phyloP scores from a whole-genome alignment of 331 rosid genomes.

The Cydonia oblonga region DNA sequence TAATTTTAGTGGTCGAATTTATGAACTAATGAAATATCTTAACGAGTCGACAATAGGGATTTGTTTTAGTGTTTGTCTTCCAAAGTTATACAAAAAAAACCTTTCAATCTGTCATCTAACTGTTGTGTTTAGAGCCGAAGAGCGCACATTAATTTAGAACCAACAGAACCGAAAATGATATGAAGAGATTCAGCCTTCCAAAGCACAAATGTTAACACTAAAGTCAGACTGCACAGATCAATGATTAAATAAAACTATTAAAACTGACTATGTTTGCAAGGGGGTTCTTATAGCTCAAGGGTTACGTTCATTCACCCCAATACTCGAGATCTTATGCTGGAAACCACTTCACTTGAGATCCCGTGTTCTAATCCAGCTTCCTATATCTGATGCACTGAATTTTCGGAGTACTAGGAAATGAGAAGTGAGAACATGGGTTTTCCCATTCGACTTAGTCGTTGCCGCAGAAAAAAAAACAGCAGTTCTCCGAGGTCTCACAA shows the following conservation, averaged over 20 bases:
- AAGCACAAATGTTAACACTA: background rate
- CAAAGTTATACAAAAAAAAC: background rate
- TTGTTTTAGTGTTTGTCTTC: background rate
- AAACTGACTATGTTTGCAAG: background rate
- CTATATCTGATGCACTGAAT: background rate
- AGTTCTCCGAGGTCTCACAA: background rate
- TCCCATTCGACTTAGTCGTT: background rate
- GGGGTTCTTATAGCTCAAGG: background rate
- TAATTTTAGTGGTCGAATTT: background rate
- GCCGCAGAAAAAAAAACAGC: background rate
- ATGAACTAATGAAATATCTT: background rate
- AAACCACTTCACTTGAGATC: background rate
- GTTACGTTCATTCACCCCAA: background rate
- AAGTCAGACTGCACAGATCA: background rate
- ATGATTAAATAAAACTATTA: background rate
- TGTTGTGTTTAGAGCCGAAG: background rate
- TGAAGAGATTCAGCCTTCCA: background rate
- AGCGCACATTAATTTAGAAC: background rate
- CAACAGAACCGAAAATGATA: background rate
- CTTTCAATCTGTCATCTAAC: background rate
- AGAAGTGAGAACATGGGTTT: background rate
- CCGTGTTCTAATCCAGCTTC: background rate
- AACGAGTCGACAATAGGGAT: too few species aligned
- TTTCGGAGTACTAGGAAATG: background rate
- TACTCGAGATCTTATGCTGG: background rate